Evolutionary conservation across 345 rosid species (phyloP), one percentile per base, ranked within the genome.

Genomic region (Hevea brasiliensis): DNA sequence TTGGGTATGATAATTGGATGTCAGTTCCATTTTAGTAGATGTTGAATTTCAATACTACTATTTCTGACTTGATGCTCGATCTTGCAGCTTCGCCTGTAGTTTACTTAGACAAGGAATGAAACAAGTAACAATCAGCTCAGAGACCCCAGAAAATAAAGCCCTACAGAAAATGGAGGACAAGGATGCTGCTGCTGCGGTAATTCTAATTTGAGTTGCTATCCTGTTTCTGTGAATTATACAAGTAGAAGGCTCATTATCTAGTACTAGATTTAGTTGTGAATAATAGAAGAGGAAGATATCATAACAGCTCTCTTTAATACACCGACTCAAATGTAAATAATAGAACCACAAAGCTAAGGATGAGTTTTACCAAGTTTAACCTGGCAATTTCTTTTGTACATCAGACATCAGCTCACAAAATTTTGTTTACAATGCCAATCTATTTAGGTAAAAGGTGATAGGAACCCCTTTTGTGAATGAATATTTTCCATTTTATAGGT

Each of bases 61-160:
- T 32, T n/a, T 61, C 74, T 69, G 21, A 65, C 55, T 26, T 65
- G 51, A 9, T 73, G 74, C 77, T 50, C 45, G 56, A 66, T 47
- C 7, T 60, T 67, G 72, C 98, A 94, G 98, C 58, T 94, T 87
- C 80, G 89, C 98, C 47, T 95, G 99, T 86, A 89, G 99, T 83
- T 87, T 95, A 83, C 96, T 95, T 29, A 80, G 98, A 75, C 93
- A 90, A 89, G 98, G 94, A 79, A 95, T 95, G 98, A 86, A 74
- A 45, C 99, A 92, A 82, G 84, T 95, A 69, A 79, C 89, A 64
- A 90, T 95, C 78, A 92, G 85, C 79, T 90, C 91, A 18, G 99
- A 92, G 64, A 80, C 87, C 61, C 84, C 87, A 10, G 91, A 95
- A 74, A 81, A 56, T 29, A 88, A 88, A 79, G 83, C 89, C 61